A percentile compares a stretch with the other conserved stretches of the same genome.
Conservation (phyloP, 1,139 yeast species). For the Suzukiozyma palmioleophila region DNA sequence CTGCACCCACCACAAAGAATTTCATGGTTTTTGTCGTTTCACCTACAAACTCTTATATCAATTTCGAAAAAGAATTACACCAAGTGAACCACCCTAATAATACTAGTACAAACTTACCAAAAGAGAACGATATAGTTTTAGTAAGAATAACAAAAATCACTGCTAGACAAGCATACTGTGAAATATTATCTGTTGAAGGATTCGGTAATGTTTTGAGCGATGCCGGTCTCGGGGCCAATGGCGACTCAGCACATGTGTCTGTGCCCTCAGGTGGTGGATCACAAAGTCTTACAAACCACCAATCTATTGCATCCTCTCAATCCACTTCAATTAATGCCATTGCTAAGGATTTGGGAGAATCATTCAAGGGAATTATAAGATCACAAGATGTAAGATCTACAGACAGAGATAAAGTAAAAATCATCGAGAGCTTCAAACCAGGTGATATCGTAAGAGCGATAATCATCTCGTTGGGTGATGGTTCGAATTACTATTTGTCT, state of each 20-base stretch:
- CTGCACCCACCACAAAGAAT: constrained; percentile 10
- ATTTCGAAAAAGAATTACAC: constrained; percentile 21
- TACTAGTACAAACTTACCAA: constrained; percentile 59
- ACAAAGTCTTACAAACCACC: constrained; percentile 34
- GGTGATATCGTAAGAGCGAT: constrained; percentile 90
- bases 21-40: constrained; percentile 30
- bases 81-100: constrained; percentile 1
- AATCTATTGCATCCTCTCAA: constrained; percentile 44
- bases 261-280: constrained; percentile 55
- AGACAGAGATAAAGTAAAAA: constrained; percentile 81
- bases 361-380: constrained; percentile 84
- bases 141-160: constrained; percentile 69
- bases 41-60: constrained; percentile 27
- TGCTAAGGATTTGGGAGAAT: constrained; percentile 78
- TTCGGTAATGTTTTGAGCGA: constrained; percentile 56
- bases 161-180: constrained; percentile 72
- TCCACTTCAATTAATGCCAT: constrained; percentile 30
- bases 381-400: constrained; percentile 88
- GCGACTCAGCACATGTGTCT: constrained; percentile 39
- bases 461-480: constrained; percentile 87
- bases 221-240: constrained; percentile 64
- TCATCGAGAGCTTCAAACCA: constrained; percentile 77
- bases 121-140: constrained; percentile 79
- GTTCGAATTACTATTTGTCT: constrained; percentile 79
- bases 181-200: constrained; percentile 75